Evolutionary conservation across 1,284 basidiomycete species (phyloP).

Genomic region (Malassezia nana): DNA sequence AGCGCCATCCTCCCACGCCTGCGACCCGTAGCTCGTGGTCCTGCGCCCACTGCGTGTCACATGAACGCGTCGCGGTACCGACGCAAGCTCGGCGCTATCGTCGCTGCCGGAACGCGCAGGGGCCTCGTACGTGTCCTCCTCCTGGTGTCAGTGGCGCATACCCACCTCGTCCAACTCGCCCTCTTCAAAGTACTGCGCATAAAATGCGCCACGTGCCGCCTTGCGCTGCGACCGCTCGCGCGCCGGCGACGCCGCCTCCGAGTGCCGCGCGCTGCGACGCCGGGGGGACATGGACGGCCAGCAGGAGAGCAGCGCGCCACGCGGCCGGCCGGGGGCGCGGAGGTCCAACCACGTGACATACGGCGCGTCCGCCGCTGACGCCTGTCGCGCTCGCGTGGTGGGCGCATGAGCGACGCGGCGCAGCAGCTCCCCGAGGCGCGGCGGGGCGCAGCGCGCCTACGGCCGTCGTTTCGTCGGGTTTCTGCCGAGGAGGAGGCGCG

Average conservation of each 20-base stretch:
- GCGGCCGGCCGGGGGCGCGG: too few species aligned
- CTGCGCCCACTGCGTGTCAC: slow-evolving; percentile 25
- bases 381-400: neutral
- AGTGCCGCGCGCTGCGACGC: slow-evolving; percentile 10
- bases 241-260: neutral
- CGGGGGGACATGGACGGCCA: neutral
- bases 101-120: slow-evolving; percentile 17
- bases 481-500: slow-evolving; percentile 26
- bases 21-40: slow-evolving; percentile 21
- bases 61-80: slow-evolving; percentile 3
- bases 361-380: neutral
- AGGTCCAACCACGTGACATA: neutral
- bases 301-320: neutral
- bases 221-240: slow-evolving; percentile 9
- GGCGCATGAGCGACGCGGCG: neutral
- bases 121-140: slow-evolving; percentile 20
- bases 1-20: slow-evolving; percentile 19
- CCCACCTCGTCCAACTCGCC: slow-evolving; percentile 15
- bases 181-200: slow-evolving; percentile 16
- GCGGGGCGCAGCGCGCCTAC: slow-evolving; percentile 7
- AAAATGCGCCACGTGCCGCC: slow-evolving; percentile 8
- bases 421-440: neutral
- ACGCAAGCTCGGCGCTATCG: neutral
- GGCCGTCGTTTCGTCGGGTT: slow-evolving; percentile 31
- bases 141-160: slow-evolving; percentile 9